Evolutionary conservation across 2,329 filamentous ascomycete species (phyloP).

Genomic region (Penicillium sp.): DNA sequence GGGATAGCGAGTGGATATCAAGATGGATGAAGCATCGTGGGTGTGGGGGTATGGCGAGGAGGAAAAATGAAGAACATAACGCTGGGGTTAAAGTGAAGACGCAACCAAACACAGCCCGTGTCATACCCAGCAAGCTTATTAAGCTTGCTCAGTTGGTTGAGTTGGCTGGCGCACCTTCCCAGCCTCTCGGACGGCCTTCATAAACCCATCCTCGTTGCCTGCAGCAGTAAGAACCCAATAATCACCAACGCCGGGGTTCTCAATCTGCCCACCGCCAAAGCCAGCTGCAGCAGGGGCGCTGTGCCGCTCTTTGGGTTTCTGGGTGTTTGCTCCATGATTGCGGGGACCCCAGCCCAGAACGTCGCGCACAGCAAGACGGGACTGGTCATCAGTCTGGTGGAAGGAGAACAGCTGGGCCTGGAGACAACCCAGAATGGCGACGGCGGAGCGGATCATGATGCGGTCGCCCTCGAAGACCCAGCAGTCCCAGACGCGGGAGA

Average conservation of each 20-base stretch:
- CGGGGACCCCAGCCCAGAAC: conserved; percentile 42
- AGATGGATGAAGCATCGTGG: not conserved
- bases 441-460: conserved; percentile 47
- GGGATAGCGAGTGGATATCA: conserved; percentile 8
- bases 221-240: conserved; percentile 44
- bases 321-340: conserved; percentile 28
- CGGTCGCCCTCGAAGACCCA: conserved; percentile 62
- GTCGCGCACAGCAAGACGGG: conserved; percentile 33
- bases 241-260: conserved; percentile 39
- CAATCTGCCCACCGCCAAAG: conserved; percentile 38
- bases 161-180: conserved; percentile 39
- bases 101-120: not conserved
- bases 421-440: conserved; percentile 46
- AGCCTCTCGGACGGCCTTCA: conserved; percentile 44
- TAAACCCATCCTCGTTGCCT: conserved; percentile 45
- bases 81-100: not conserved
- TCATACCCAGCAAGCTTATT: not conserved
- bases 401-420: conserved; percentile 46
- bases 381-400: conserved; percentile 38
- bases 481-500: conserved; percentile 61
- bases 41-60: not conserved
- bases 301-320: conserved; percentile 37
- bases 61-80: not conserved
- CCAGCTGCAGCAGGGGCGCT: conserved; percentile 38
- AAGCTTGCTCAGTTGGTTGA: conserved; percentile 18